These are phyloP conservation scores for Hemerocallis citrina DNA, from an alignment of 106 monocot genomes.

Conservation along the genomic window DNA sequence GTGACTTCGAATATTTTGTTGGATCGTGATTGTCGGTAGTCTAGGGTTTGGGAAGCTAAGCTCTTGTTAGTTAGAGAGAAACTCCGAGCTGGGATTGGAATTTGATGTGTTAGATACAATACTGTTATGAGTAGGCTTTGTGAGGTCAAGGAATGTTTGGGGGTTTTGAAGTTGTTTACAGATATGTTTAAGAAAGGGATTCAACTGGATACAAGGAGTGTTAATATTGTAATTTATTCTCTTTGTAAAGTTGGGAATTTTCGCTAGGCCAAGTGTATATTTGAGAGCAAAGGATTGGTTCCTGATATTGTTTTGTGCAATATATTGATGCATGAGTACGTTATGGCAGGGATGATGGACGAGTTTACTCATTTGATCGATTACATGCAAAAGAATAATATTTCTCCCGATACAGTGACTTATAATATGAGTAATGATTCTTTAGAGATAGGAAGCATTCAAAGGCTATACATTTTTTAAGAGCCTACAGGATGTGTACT, in stretches of 20 bases:
- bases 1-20: constrained; percentile 53
- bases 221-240: constrained; percentile 45
- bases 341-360: constrained; percentile 7
- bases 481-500: constrained; percentile 18
- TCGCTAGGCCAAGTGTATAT: constrained; percentile 17
- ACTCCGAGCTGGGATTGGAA: constrained; percentile 32
- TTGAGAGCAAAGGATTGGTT: constrained; percentile 23
- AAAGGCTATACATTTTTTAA: constrained; percentile 24
- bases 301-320: constrained; percentile 35
- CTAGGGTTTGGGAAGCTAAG: constrained; percentile 21
- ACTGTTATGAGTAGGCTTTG: constrained; percentile 53
- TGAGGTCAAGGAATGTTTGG: constrained; percentile 19
- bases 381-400: constrained; percentile 22
- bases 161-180: constrained; percentile 36
- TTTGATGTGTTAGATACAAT: constrained; percentile 38
- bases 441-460: constrained; percentile 21
- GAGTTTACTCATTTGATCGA: constrained; percentile 19
- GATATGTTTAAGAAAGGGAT: constrained; percentile 61
- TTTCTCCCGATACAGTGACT: constrained; percentile 27
- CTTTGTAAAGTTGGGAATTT: constrained; percentile 33
- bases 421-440: constrained; percentile 24
- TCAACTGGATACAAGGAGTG: constrained; percentile 25
- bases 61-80: constrained; percentile 34
- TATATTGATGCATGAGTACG: constrained; percentile 30
- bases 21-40: constrained; percentile 37